Evolutionary conservation across 208 protist genomes (phyloP), one percentile per base, ranked within the genome.

Genomic region (Phytomonas sp.): DNA sequence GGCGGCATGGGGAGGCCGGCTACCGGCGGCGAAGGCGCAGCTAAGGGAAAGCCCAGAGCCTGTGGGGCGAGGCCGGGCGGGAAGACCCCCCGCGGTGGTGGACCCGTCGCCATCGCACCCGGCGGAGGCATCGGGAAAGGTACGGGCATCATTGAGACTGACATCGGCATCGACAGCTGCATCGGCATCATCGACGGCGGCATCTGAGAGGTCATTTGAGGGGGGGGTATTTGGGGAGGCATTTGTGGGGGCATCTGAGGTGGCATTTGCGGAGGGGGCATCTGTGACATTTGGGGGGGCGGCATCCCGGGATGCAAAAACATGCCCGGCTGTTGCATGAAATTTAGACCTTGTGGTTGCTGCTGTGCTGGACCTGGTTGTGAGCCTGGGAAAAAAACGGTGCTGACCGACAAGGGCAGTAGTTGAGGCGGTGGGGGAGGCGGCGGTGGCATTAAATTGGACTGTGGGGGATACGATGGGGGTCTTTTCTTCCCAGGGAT

Each of bases 101-200:
- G 40, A 20, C 40, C 40, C 13, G 40, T 6, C 13, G 40, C 20
- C 13, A 20, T 20, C 46, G 76, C 7, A 36, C 75, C 53, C 61
- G 72, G 46, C 34, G 63, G 29, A 64, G 74, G 67, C 60, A 72
- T 71, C 34, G 9, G 31, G 70, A 81, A 81, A 13, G 68, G 20
- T 72, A 82, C 77, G 31, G 59, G 60, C 74, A 84, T 74, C 61
- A 81, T 73, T n/a, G 73, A 66, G 70, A 78, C 73, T 34, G 71
- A 66, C 71, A 64, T 69, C 4, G 76, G 68, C 72, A 81, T 80
- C 36, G 70, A 51, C 56, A 66, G 34, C 34, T 67, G 60, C 68
- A 65, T 67, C 30, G 62, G 56, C 26, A 60, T 65, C 29, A 32
- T n/a, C 33, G 11, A 9, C 28, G 60, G 59, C 0, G 23, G 59